These are phyloP conservation scores for Allomyces macrogynus DNA, from an alignment of 192 early-diverging fungal genomes.

Conservation along the genomic window DNA sequence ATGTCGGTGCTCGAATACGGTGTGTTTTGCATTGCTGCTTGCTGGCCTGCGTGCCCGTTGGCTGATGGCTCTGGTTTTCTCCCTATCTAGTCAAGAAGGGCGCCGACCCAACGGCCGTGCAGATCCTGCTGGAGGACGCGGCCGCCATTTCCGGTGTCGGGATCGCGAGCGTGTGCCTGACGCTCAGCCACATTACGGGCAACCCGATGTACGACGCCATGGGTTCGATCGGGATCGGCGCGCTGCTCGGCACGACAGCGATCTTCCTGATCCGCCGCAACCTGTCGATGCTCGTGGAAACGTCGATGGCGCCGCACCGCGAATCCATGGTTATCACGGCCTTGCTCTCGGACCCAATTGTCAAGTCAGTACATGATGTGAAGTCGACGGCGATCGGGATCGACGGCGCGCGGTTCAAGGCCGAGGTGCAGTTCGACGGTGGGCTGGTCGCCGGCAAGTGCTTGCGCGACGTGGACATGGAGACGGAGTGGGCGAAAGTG, in stretches of 20 bases:
- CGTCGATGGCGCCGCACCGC: constrained; percentile 12
- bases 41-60: too few relatives aligned
- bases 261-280: constrained; percentile 27
- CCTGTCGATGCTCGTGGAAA: constrained; percentile 22
- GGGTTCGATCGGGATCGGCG: constrained; percentile 27
- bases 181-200: constrained; percentile 13
- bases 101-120: too few relatives aligned
- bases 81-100: too few relatives aligned
- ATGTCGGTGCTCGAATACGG: constrained; percentile 5
- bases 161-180: constrained; percentile 23
- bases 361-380: constrained; percentile 32
- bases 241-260: constrained; percentile 19
- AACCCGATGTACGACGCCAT: constrained; percentile 23
- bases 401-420: constrained; percentile 33
- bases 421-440: constrained; percentile 35
- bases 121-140: constrained; percentile 28
- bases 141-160: constrained; percentile 20
- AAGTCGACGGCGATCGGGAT: constrained; percentile 26
- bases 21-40: too few relatives aligned
- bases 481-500: constrained; percentile 11
- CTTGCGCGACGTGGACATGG: constrained; percentile 5
- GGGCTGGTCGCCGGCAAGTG: constrained; percentile 25
- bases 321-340: constrained; percentile 19
- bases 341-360: constrained; percentile 26
- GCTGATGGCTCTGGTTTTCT: too few relatives aligned